Evolutionary conservation across 257 asterid genomes (phyloP), one percentile per base, ranked within the genome.

Genomic region (Scutellaria barbata): DNA sequence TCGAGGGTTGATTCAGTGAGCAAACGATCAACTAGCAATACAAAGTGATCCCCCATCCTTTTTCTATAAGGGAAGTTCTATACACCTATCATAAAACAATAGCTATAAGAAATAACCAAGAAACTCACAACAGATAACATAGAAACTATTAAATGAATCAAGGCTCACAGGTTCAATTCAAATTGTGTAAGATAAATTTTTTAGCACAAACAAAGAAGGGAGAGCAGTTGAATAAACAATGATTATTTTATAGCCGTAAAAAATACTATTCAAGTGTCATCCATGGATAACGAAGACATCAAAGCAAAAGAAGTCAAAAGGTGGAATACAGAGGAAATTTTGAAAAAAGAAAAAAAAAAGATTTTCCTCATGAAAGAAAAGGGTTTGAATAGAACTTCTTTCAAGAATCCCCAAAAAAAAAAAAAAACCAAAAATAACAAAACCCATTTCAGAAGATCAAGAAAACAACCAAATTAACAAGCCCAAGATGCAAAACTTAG

Each of bases 11-110:
- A 91, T 75, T 88, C 99, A 0, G 99, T 94, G 33, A 94, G 90
- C 89, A 94, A 82, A 1, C 96, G 95, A 86, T 91, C 99, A 7
- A 94, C 99, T 74, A 94, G 85, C 84, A 94, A 80, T 69, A 91
- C 98, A 73, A 94, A 91, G 75, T 94, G 99, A 84, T 94, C 99
- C 60, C 97, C 99, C 99, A 94, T 90, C 57, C 33, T 81, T n/a
- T 6, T 66, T 53, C 11, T 46, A 66, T 18, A 16, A 69, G 42
- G 25, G 48, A 39, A 61, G 42, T 54, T 65, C 25, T 50, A 43
- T 4, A 54, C 57, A 5, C 76, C 83, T 79, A 60, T 25, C 52
- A 70, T 12, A 64, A 71, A 35, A 69, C 76, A 73, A 39, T 50
- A 73, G 1, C 51, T n/a, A 8, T 74, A 53, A 37, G 22, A 78